Conservation (phyloP, 2,329 filamentous ascomycete genomes). For the Ceratocystis albifundus region DNA sequence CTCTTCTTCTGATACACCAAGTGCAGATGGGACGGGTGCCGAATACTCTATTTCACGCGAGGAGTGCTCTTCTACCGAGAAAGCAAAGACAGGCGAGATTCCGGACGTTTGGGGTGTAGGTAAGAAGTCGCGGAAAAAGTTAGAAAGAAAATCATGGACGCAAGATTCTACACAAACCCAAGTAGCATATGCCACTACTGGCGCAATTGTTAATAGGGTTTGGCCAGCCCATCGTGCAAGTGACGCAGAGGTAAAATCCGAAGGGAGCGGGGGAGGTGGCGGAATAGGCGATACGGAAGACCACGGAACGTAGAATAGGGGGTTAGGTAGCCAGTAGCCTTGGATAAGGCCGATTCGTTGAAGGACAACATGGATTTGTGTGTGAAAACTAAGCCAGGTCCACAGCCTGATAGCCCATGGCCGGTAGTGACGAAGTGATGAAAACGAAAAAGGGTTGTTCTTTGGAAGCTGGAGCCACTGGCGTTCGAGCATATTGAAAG, state of each 20-base stretch:
- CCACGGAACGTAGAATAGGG: conserved; percentile 45
- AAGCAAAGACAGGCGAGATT: not conserved
- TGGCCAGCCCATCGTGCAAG: conserved; percentile 37
- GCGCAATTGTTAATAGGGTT: conserved; percentile 35
- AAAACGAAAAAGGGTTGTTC: conserved; percentile 8
- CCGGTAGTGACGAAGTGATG: not conserved
- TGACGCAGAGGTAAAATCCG: conserved; percentile 32
- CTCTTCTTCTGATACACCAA: not conserved
- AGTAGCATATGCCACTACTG: conserved; percentile 38
- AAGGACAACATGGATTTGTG: conserved; percentile 42
- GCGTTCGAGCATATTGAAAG: conserved; percentile 24
- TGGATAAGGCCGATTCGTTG: conserved; percentile 41
- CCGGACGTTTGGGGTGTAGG: conserved; percentile 10
- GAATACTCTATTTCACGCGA: not conserved
- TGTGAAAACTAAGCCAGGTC: conserved; percentile 29
- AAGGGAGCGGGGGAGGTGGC: conserved; percentile 35
- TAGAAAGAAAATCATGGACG: conserved; percentile 4
- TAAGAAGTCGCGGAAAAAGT: not conserved
- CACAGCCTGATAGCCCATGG: conserved; percentile 18
- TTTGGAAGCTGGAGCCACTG: conserved; percentile 17
- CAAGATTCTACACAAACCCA: conserved; percentile 30
- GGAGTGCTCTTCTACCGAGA: not conserved
- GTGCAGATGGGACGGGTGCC: not conserved
- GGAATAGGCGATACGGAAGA: conserved; percentile 40
- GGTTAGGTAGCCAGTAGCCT: conserved; percentile 35